Evolutionary conservation across 2,329 filamentous ascomycete genomes (phyloP).

Genomic region (Fusarium protoensiforme): DNA sequence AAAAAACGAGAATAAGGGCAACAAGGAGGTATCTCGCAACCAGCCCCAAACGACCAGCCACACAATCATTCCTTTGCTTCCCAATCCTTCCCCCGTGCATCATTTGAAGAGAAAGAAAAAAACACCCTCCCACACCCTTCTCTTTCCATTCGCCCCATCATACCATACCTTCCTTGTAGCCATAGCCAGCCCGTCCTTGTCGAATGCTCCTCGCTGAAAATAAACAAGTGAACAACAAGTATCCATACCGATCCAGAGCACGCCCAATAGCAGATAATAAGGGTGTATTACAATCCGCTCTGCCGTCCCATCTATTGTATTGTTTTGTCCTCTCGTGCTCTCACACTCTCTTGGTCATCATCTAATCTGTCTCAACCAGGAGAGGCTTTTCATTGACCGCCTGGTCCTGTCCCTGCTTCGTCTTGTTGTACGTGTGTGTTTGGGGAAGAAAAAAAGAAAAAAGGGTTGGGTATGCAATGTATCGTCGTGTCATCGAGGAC

Average conservation of each 20-base stretch:
- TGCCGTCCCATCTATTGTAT: constrained; percentile 5
- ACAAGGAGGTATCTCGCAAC: constrained; percentile 34
- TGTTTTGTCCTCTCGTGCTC: not conserved
- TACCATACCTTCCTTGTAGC: not conserved
- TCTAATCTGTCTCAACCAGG: not conserved
- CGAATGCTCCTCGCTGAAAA: constrained; percentile 36
- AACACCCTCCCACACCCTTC: not conserved
- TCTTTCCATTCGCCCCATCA: not conserved
- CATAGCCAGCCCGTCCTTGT: constrained; percentile 19
- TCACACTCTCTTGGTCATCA: not conserved
- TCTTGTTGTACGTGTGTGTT: not conserved
- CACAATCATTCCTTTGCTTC: constrained; percentile 8
- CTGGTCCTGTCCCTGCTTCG: not conserved
- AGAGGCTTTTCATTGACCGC: not conserved
- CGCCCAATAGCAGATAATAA: constrained; percentile 12
- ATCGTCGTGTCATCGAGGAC: not conserved
- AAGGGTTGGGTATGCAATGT: not conserved
- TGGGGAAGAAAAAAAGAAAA: not conserved
- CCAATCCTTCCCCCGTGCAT: not conserved
- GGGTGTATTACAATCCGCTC: constrained; percentile 4
- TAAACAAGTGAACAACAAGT: constrained; percentile 15
- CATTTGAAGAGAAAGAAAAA: constrained; percentile 18
- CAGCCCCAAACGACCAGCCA: constrained; percentile 22
- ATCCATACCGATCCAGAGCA: constrained; percentile 13
- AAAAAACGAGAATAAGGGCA: constrained; percentile 16